phyloP scores from a whole-genome alignment of 2,329 filamentous ascomycete genomes.

The Botrytis hyacinthi region DNA sequence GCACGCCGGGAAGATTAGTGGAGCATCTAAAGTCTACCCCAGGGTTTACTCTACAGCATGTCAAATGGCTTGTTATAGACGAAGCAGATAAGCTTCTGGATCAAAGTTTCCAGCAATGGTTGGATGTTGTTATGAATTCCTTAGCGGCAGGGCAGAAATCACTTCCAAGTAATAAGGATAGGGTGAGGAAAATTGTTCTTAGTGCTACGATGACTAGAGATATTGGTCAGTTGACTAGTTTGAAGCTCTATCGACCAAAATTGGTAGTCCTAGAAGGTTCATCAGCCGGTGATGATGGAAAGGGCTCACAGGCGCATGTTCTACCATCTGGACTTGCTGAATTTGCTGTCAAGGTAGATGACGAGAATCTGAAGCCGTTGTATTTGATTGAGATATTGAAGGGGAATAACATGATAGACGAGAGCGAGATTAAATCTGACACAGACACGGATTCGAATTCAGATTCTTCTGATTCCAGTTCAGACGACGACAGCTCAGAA shows the following conservation, averaged over 20 bases:
- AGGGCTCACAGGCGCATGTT: slow-evolving; percentile 48
- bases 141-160: slow-evolving; percentile 39
- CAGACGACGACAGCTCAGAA: slow-evolving; percentile 17
- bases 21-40: slow-evolving; percentile 84
- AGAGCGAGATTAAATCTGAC: slow-evolving; percentile 39
- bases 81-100: slow-evolving; percentile 90
- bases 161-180: not conserved
- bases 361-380: slow-evolving; percentile 73
- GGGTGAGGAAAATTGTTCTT: slow-evolving; percentile 77
- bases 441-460: slow-evolving; percentile 32
- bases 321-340: slow-evolving; percentile 66
- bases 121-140: slow-evolving; percentile 67
- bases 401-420: slow-evolving; percentile 48
- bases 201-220: slow-evolving; percentile 93
- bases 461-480: slow-evolving; percentile 20
- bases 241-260: slow-evolving; percentile 71
- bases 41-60: slow-evolving; percentile 73
- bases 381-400: slow-evolving; percentile 77
- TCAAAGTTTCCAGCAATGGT: slow-evolving; percentile 91
- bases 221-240: slow-evolving; percentile 70
- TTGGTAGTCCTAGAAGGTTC: slow-evolving; percentile 69
- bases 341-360: slow-evolving; percentile 64
- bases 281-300: slow-evolving; percentile 32
- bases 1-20: slow-evolving; percentile 86
- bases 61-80: slow-evolving; percentile 88